Conservation (phyloP, 208 protist species). For the Angomonas deanei region DNA sequence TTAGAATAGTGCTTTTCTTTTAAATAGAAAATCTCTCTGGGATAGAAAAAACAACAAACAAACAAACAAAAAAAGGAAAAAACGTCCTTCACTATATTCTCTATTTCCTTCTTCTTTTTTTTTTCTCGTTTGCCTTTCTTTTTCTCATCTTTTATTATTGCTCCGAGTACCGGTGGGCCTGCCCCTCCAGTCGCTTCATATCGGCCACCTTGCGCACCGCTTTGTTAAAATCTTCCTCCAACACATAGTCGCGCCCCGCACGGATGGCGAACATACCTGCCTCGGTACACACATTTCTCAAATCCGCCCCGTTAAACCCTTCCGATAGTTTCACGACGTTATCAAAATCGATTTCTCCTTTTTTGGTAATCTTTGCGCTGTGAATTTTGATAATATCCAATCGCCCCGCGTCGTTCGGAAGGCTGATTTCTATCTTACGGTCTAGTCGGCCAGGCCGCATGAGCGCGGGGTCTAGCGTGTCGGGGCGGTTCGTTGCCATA, state of each 20-base stretch:
- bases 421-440: conserved; percentile 97
- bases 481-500: conserved; percentile 98
- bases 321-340: conserved; percentile 98
- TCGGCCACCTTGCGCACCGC: conserved; percentile 97
- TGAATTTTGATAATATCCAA: conserved; percentile 99
- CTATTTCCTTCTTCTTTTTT: neutral
- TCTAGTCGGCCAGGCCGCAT: conserved; percentile 96
- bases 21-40: neutral
- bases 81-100: neutral
- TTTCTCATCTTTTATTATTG: conserved; percentile 40
- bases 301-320: conserved; percentile 99
- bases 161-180: conserved; percentile 81
- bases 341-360: conserved; percentile 98
- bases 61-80: neutral
- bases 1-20: neutral
- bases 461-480: conserved; percentile 96
- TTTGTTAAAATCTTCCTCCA: conserved; percentile 99
- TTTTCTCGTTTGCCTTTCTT: conserved; percentile 5
- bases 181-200: conserved; percentile 97
- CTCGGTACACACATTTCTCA: conserved; percentile 98
- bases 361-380: conserved; percentile 93
- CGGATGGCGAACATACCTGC: conserved; percentile 99
- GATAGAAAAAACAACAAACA: neutral
- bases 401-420: conserved; percentile 97
- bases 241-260: conserved; percentile 95